These are phyloP conservation scores for Arxiozyma slooffiae DNA, from an alignment of 1,139 yeast species.

Conservation along the genomic window DNA sequence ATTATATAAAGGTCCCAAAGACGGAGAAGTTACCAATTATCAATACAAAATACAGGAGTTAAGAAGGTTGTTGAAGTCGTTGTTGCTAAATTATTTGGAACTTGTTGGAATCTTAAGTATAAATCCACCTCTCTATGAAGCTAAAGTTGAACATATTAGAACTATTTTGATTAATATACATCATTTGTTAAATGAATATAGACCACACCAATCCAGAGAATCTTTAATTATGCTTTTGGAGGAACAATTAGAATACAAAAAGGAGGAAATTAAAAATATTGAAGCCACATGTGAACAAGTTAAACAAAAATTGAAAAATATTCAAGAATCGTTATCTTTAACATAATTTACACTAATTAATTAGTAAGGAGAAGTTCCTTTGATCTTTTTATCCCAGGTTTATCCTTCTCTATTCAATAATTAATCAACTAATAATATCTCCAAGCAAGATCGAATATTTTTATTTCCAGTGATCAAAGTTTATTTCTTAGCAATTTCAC, in stretches of 20 bases:
- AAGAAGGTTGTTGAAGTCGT: slow-evolving; percentile 58
- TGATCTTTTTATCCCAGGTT: background rate
- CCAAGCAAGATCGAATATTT: background rate
- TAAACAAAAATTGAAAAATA: slow-evolving; percentile 32
- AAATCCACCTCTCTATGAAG: slow-evolving; percentile 56
- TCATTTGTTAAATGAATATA: slow-evolving; percentile 70
- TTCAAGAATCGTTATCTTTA: slow-evolving; percentile 5
- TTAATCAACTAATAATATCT: background rate
- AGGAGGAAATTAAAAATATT: slow-evolving; percentile 43
- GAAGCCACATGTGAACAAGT: slow-evolving; percentile 40
- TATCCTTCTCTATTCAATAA: background rate
- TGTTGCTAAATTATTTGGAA: slow-evolving; percentile 63
- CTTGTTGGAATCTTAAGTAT: slow-evolving; percentile 62
- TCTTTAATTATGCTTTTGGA: slow-evolving; percentile 62
- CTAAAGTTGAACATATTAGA: slow-evolving; percentile 61
- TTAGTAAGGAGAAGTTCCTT: no score
- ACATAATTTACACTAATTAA: background rate
- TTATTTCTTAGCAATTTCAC: no score
- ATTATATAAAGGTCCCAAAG: slow-evolving; percentile 37
- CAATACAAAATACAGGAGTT: slow-evolving; percentile 53
- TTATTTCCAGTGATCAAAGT: no score
- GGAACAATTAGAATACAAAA: slow-evolving; percentile 49
- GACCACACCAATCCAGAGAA: slow-evolving; percentile 86
- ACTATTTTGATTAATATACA: slow-evolving; percentile 73
- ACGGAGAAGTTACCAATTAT: slow-evolving; percentile 30